These are phyloP conservation scores for Lodderomyces parapsilosis DNA, from an alignment of 1,139 yeast genomes.

Conservation along the genomic window DNA sequence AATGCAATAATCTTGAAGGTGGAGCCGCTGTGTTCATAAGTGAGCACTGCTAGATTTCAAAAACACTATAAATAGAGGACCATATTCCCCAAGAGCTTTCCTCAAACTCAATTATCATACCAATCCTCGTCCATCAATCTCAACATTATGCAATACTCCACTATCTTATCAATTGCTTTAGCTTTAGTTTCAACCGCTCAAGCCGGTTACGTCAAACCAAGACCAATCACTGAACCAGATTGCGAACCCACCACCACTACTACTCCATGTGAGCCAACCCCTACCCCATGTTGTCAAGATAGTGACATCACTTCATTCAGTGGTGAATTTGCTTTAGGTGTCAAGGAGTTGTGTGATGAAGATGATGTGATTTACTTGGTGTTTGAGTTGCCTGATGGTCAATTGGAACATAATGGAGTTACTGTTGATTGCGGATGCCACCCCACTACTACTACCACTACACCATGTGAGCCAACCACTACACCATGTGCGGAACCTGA, in stretches of 20 bases:
- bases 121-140: background rate
- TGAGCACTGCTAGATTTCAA: background rate
- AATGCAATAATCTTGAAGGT: no score
- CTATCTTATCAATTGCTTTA: conserved; percentile 4
- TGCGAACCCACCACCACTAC: background rate
- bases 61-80: background rate
- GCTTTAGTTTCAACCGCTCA: conserved; percentile 7
- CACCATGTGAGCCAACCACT: conserved; percentile 1
- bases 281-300: conserved; percentile 4
- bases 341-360: conserved; percentile 5
- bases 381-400: conserved; percentile 11
- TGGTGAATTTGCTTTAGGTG: conserved; percentile 10
- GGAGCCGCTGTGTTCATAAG: background rate
- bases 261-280: background rate
- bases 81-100: background rate
- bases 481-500: conserved; percentile 1
- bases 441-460: background rate
- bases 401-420: conserved; percentile 7
- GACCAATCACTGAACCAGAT: conserved; percentile 1
- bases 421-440: conserved; percentile 3
- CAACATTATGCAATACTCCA: conserved; percentile 7
- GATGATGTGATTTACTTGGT: conserved; percentile 5
- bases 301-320: conserved; percentile 6
- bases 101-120: background rate
- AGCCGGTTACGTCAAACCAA: conserved; percentile 7